Base-by-base conservation (phyloP, 441 rosid species). In the Jatropha multifida region DNA sequence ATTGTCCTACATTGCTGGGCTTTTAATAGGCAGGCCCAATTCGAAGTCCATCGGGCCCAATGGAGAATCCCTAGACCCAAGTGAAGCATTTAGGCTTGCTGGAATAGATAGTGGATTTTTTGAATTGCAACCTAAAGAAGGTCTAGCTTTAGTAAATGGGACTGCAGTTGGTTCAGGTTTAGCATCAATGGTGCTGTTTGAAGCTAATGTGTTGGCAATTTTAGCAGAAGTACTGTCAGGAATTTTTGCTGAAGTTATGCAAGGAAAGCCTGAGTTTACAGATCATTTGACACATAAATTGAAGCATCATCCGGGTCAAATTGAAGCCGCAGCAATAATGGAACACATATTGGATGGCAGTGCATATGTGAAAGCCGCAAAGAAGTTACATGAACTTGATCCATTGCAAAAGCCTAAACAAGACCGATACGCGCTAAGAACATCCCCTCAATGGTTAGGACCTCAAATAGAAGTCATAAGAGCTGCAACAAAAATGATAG, bases 391-490 rank as follows among this genome's bases (percentile, higher is more conserved):
- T 37, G 92, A 88, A 58, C 77, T 76, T 67, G 92, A 90, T 65
- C 90, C 89, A 2, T 73, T 88, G 37, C 92, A 88, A 70, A 90
- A 90, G 82, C 92, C 92, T 1, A 90, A 87, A 75, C 89, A 90
- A 73, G 94, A 90, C 58, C 80, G 94, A 2, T 90, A 90, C 41
- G 94, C 92, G 63, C 84, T 90, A 12, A 78, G 89, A 79, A 88
- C 94, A 5, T 88, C 94, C 0, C 94, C 94, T 10, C 94, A 90
- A 62, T 90, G 94, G 94, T 84, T 90, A 7, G 94, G 94, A 17
- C 94, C 94, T 5, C 88, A 82, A 71, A 85, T 90, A 15, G 92
- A 90, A 83, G 94, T 88, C 44, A 88, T 90, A 66, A 73, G 92
- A 73, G 74, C 76, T 1, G 74, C 94, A 4, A 90, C 94, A 18